phyloP scores from a whole-genome alignment of 768 basidiomycete genomes.

The Macrolepiota albuminosa region DNA sequence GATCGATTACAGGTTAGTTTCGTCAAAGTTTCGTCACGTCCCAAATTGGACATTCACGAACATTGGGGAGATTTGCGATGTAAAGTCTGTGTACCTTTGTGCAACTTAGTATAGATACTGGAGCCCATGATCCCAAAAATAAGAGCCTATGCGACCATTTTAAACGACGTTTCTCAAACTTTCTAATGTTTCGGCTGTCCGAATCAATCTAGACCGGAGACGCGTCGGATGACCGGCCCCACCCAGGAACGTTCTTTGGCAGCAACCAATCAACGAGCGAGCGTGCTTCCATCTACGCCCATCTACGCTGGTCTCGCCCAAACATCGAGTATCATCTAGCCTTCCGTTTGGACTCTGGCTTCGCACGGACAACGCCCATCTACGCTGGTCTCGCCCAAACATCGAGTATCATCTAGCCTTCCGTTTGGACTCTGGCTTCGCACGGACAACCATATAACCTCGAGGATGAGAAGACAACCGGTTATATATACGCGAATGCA shows the following conservation, averaged over 20 bases:
- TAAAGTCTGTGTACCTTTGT: background rate
- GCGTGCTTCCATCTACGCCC: conserved; percentile 6
- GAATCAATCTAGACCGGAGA: background rate
- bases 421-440: background rate
- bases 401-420: background rate
- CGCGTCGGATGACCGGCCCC: background rate
- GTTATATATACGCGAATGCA: background rate
- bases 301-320: background rate
- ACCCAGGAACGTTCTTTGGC: background rate
- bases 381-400: background rate
- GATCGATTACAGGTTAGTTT: conserved; percentile 15
- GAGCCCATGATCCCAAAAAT: background rate
- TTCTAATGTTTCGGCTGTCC: conserved; percentile 6
- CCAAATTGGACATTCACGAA: background rate
- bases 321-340: background rate
- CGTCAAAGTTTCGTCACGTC: conserved; percentile 12
- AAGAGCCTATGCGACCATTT: background rate
- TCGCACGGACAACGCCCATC: background rate
- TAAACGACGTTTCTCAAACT: background rate
- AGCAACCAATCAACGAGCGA: conserved; percentile 1
- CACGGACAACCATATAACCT: background rate
- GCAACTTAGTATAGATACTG: background rate
- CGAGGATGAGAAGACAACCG: background rate
- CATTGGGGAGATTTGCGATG: background rate
- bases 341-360: background rate